Percentiles rank a stretch among this genome's conserved stretches.
These are phyloP conservation scores for Lentinus polychrous DNA, from an alignment of 1,284 basidiomycete species.

Conservation along the genomic window DNA sequence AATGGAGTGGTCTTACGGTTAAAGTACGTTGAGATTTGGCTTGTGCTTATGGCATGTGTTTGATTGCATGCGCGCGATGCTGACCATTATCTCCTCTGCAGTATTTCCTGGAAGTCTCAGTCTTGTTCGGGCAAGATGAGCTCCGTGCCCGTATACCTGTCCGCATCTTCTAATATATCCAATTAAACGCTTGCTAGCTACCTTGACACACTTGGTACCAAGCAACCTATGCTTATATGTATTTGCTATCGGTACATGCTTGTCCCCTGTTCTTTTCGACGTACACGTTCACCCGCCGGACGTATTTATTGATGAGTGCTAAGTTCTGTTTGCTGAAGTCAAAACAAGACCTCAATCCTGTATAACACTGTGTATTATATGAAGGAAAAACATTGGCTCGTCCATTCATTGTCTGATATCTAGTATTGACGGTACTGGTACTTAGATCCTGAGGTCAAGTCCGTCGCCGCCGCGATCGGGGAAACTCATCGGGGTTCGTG, in stretches of 20 bases:
- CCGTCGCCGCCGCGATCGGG: too few species aligned
- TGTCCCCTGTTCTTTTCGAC: neutral
- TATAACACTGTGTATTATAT: too few species aligned
- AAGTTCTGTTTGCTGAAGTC: too few species aligned
- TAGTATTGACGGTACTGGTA: too few species aligned
- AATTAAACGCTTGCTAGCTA: neutral
- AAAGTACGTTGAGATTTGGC: conserved; percentile 38
- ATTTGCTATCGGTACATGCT: neutral
- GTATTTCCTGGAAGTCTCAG: conserved; percentile 67
- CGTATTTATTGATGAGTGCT: too few species aligned
- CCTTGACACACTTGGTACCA: neutral
- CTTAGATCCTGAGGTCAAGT: too few species aligned
- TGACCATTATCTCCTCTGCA: too few species aligned
- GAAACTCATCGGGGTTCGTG: too few species aligned
- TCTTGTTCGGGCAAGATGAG: conserved; percentile 54
- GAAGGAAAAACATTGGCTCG: too few species aligned
- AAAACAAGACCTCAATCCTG: too few species aligned
- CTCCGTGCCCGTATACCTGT: conserved; percentile 54
- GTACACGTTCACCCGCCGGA: too few species aligned
- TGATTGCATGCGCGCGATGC: conserved; percentile 2
- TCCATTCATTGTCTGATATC: too few species aligned
- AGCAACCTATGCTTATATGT: neutral
- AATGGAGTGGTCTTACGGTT: conserved; percentile 58
- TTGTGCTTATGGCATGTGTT: neutral
- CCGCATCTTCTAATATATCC: conserved; percentile 37